Conservation (phyloP, 495 filamentous ascomycete genomes). For the Talaromyces wortmannii region DNA sequence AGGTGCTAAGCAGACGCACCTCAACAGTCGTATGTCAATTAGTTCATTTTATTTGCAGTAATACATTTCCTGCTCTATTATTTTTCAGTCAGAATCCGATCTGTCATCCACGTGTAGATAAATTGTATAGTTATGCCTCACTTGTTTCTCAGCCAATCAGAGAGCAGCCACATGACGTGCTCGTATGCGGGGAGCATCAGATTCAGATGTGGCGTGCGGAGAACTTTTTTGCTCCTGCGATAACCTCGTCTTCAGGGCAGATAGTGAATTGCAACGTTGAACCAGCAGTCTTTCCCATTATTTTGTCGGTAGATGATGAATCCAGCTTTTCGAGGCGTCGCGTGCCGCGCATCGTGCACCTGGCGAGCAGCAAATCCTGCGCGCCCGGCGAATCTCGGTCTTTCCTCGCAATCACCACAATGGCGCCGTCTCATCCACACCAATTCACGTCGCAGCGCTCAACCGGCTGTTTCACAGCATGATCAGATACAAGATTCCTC, state of each 20-base stretch:
- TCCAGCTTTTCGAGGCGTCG: background rate
- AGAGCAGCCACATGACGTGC: background rate
- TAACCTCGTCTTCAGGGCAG: too few relatives aligned
- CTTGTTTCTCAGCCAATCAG: background rate
- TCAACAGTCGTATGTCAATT: too few relatives aligned
- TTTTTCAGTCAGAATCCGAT: too few relatives aligned
- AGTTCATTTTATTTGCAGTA: too few relatives aligned
- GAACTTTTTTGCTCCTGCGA: background rate
- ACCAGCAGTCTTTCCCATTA: background rate
- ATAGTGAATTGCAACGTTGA: background rate
- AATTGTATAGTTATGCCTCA: too few relatives aligned
- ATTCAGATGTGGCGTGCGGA: background rate
- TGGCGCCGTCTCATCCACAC: background rate
- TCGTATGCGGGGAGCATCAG: background rate
- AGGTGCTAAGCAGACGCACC: too few relatives aligned
- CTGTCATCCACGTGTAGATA: too few relatives aligned
- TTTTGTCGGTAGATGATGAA: background rate
- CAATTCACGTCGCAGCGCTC: background rate
- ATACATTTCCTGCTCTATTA: too few relatives aligned
- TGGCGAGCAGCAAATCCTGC: background rate
- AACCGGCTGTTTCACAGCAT: background rate
- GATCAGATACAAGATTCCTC: conserved; percentile 39
- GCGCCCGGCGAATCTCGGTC: background rate
- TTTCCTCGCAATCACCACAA: background rate
- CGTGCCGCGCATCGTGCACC: background rate